Conservation (phyloP, 2,329 filamentous ascomycete genomes). For the Colletotrichum destructivum region DNA sequence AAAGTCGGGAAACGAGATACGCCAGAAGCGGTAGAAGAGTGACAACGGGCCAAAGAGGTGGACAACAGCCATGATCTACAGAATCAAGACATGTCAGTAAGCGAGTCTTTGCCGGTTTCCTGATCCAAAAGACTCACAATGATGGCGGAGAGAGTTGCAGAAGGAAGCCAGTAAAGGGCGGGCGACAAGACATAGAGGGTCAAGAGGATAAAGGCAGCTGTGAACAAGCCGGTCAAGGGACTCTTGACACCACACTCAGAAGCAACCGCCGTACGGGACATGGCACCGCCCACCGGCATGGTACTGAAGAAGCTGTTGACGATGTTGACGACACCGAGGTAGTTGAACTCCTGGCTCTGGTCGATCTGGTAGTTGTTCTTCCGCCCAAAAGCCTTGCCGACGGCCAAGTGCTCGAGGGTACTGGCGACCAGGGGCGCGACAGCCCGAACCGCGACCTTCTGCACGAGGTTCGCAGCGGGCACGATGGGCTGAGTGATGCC, state of each 20-base stretch:
- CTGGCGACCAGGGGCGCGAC: slow-evolving; percentile 75
- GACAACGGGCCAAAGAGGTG: slow-evolving; percentile 44
- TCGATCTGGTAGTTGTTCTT: slow-evolving; percentile 76
- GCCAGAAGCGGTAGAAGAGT: slow-evolving; percentile 77
- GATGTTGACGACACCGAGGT: slow-evolving; percentile 74
- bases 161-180: slow-evolving; percentile 77
- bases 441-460: slow-evolving; percentile 63
- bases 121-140: slow-evolving; percentile 71
- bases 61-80: slow-evolving; percentile 36
- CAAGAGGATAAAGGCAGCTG: slow-evolving; percentile 73
- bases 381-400: slow-evolving; percentile 74
- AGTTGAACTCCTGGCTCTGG: slow-evolving; percentile 76
- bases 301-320: slow-evolving; percentile 76
- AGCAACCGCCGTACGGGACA: slow-evolving; percentile 79
- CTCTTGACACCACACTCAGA: slow-evolving; percentile 75
- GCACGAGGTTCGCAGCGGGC: slow-evolving; percentile 51
- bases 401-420: slow-evolving; percentile 75
- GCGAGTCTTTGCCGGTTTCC: neutral
- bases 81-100: neutral
- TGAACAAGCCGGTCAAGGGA: slow-evolving; percentile 73
- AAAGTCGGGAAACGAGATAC: slow-evolving; percentile 76
- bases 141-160: slow-evolving; percentile 75
- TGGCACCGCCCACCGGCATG: slow-evolving; percentile 76
- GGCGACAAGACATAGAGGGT: slow-evolving; percentile 74
- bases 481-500: slow-evolving; percentile 68